phyloP scores from a whole-genome alignment of 2,329 filamentous ascomycete species.

The Aspergillus spinulosporus region DNA sequence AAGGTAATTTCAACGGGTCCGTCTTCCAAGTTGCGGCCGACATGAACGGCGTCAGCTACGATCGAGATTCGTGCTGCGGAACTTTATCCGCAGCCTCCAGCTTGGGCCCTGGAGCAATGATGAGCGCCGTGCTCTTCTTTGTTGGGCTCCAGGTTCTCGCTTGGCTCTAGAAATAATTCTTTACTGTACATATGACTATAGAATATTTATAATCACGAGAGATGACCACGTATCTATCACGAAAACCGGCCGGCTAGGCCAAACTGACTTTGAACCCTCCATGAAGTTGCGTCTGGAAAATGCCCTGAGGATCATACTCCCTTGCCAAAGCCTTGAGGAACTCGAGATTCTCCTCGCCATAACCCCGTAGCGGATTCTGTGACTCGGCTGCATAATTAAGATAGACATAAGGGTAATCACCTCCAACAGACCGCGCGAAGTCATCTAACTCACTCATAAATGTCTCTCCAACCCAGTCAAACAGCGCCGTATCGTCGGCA shows the following conservation, averaged over 20 bases:
- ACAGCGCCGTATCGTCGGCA: background rate
- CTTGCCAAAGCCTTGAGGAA: background rate
- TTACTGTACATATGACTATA: conserved; percentile 15
- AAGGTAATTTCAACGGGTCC: conserved; percentile 65
- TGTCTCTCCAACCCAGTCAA: background rate
- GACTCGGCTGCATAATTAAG: conserved; percentile 3
- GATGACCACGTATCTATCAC: conserved; percentile 4
- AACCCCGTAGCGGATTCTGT: background rate
- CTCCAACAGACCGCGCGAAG: background rate
- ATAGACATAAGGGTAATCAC: background rate
- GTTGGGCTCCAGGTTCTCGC: conserved; percentile 27
- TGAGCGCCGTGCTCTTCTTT: conserved; percentile 25
- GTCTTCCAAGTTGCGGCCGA: conserved; percentile 73
- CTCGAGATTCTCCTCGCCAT: background rate
- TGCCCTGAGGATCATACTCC: background rate
- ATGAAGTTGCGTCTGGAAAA: background rate
- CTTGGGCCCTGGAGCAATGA: conserved; percentile 22
- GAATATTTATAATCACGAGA: conserved; percentile 16
- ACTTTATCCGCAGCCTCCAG: conserved; percentile 28
- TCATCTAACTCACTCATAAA: background rate
- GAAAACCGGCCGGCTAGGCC: background rate
- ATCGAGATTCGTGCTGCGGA: conserved; percentile 42
- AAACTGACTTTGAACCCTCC: conserved; percentile 1
- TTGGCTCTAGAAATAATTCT: conserved; percentile 17
- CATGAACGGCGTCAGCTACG: conserved; percentile 73